Conservation (phyloP, 495 filamentous ascomycete genomes). For the Evansstolkia leycettana region DNA sequence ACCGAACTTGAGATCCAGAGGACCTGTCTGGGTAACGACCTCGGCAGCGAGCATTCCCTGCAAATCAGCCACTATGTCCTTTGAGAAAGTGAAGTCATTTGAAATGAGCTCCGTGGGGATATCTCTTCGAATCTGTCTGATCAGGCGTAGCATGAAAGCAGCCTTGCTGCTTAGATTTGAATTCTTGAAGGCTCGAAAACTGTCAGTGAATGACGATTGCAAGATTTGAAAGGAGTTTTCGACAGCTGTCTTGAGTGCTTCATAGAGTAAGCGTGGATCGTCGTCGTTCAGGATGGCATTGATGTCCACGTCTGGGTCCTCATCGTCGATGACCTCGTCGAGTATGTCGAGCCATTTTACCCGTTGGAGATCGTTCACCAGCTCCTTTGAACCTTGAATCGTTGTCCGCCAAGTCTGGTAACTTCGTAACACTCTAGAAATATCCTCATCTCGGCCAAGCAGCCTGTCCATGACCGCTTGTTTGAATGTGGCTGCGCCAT, state of each 20-base stretch:
- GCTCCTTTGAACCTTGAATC: slow-evolving; percentile 44
- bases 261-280: slow-evolving; percentile 54
- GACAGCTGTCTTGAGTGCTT: slow-evolving; percentile 46
- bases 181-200: slow-evolving; percentile 30
- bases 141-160: slow-evolving; percentile 59
- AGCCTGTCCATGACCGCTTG: slow-evolving; percentile 34
- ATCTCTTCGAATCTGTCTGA: slow-evolving; percentile 60
- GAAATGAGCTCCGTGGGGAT: slow-evolving; percentile 39
- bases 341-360: slow-evolving; percentile 67
- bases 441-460: slow-evolving; percentile 53
- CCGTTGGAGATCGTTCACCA: slow-evolving; percentile 53
- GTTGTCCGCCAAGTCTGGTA: slow-evolving; percentile 59
- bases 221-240: slow-evolving; percentile 45
- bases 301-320: slow-evolving; percentile 49
- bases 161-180: slow-evolving; percentile 41
- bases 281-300: slow-evolving; percentile 54
- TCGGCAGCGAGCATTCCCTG: slow-evolving; percentile 40
- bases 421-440: slow-evolving; percentile 42
- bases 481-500: slow-evolving; percentile 45
- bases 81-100: slow-evolving; percentile 24
- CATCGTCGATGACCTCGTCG: slow-evolving; percentile 61
- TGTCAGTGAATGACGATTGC: slow-evolving; percentile 36
- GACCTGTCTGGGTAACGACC: slow-evolving; percentile 10
- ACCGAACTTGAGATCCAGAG: slow-evolving; percentile 1
- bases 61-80: slow-evolving; percentile 40